Evolutionary conservation across 2,329 filamentous ascomycete species (phyloP).

Genomic region (Pseudogymnoascus sp.): DNA sequence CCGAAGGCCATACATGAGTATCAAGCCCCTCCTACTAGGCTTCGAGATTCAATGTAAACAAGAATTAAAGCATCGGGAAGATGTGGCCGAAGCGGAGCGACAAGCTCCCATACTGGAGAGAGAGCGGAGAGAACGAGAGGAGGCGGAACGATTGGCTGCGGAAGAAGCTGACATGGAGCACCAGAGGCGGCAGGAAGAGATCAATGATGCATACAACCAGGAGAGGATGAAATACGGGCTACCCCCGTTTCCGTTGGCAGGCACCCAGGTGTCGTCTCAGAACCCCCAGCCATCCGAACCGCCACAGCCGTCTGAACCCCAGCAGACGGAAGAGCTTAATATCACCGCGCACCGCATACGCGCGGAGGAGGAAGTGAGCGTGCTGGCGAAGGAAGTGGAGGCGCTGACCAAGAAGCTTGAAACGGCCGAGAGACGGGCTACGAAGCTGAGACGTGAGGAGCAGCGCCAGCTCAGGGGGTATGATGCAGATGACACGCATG

Average conservation of each 20-base stretch:
- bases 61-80: not conserved
- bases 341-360: not conserved
- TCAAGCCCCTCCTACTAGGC: not conserved
- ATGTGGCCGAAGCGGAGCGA: not conserved
- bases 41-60: not conserved
- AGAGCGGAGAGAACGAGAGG: not conserved
- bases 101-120: not conserved
- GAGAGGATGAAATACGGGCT: not conserved
- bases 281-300: not conserved
- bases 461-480: not conserved
- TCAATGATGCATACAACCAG: not conserved
- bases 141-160: not conserved
- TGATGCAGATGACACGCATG: not conserved
- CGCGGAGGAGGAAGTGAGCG: not conserved
- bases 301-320: not conserved
- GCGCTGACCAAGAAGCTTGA: not conserved
- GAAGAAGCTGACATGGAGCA: not conserved
- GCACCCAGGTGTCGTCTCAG: not conserved
- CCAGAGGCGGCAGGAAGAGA: not conserved
- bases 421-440: not conserved
- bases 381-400: not conserved
- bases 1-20: not conserved
- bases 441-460: not conserved
- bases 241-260: not conserved
- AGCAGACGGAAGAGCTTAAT: not conserved